Evolutionary conservation across 441 rosid genomes (phyloP).

Genomic region (Kokia cookei): DNA sequence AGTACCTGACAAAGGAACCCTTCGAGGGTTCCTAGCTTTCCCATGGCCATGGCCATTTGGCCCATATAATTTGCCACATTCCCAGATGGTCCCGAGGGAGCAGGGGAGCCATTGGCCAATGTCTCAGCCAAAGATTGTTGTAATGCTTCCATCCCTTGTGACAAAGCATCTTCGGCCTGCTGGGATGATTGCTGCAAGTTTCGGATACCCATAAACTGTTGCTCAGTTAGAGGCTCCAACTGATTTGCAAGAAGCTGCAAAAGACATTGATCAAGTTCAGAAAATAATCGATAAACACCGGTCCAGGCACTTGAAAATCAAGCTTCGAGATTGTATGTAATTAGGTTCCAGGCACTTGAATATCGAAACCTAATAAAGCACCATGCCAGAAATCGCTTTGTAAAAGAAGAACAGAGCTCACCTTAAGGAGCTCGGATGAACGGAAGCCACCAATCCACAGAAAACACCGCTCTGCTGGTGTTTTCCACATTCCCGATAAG

Average conservation of each 20-base stretch:
- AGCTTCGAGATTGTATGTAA: neutral
- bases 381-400: neutral
- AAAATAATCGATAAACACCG: neutral
- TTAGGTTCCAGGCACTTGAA: neutral
- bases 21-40: conserved; percentile 77
- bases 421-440: conserved; percentile 84
- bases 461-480: conserved; percentile 92
- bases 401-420: conserved; percentile 4
- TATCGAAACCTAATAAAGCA: neutral
- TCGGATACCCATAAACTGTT: conserved; percentile 49
- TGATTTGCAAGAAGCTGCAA: conserved; percentile 71
- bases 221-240: conserved; percentile 84
- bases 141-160: conserved; percentile 87
- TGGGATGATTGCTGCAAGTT: conserved; percentile 84
- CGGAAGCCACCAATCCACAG: conserved; percentile 96
- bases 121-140: conserved; percentile 86
- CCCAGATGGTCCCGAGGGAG: conserved; percentile 53
- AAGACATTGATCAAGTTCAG: neutral
- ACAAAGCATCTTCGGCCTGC: conserved; percentile 35
- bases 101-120: conserved; percentile 55
- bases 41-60: conserved; percentile 98
- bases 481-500: conserved; percentile 94
- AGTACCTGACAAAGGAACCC: conserved; percentile 79
- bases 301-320: neutral
- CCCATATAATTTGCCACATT: conserved; percentile 91